Conservation (phyloP, 139 green algal species). For the Coelastrella sp. region DNA sequence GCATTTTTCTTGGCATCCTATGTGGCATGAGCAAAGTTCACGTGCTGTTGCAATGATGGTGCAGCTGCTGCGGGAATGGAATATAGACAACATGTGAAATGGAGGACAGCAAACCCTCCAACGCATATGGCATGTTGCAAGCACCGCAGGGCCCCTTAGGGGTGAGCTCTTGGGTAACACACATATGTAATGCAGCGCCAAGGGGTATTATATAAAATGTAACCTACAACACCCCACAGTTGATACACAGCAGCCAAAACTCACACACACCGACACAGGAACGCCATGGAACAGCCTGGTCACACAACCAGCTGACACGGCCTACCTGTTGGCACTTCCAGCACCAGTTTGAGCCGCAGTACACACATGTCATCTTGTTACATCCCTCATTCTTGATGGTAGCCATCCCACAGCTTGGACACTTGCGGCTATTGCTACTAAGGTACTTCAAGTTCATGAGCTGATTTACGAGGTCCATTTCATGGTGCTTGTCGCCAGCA, state of each 20-base stretch:
- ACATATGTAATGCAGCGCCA: too few relatives aligned
- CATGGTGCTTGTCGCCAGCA: background rate
- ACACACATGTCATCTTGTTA: constrained; percentile 92
- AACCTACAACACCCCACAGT: too few relatives aligned
- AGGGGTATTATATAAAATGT: too few relatives aligned
- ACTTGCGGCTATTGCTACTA: constrained; percentile 61
- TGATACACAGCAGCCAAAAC: too few relatives aligned
- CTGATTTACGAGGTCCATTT: constrained; percentile 26
- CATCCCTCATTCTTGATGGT: constrained; percentile 83
- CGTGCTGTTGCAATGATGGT: too few relatives aligned
- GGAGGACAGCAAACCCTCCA: background rate
- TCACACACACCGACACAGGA: too few relatives aligned
- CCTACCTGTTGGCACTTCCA: constrained; percentile 50
- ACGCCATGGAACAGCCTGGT: background rate
- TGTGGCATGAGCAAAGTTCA: too few relatives aligned
- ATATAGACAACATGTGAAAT: background rate
- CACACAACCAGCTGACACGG: background rate
- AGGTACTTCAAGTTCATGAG: constrained; percentile 25
- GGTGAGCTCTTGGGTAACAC: too few relatives aligned
- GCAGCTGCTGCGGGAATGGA: too few relatives aligned
- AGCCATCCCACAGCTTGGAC: constrained; percentile 77
- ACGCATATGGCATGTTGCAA: too few relatives aligned
- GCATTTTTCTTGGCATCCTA: too few relatives aligned
- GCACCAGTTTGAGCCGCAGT: constrained; percentile 69
- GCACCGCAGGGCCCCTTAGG: background rate